A percentile compares a stretch with the other conserved stretches of the same genome.
Conservation (phyloP, 164 flowering plant species). For the Vitis riparia region DNA sequence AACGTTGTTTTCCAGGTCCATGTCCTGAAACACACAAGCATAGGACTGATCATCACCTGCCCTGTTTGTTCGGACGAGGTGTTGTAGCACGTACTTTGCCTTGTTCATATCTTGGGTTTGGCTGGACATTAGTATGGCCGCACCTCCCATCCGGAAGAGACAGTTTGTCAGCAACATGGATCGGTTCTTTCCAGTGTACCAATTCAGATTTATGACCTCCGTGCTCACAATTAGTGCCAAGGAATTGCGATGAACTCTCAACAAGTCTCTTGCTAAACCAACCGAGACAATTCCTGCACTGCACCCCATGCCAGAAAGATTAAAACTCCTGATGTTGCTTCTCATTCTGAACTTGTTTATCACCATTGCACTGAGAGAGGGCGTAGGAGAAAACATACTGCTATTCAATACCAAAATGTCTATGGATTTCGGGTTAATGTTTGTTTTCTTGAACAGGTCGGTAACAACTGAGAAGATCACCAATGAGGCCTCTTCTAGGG, state of each 20-base stretch:
- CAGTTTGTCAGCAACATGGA: conserved; percentile 43
- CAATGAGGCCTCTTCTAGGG: conserved; percentile 19
- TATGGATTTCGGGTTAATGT: conserved; percentile 22
- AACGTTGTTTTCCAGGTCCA: conserved; percentile 21
- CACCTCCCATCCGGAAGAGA: conserved; percentile 49
- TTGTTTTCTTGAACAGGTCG: conserved; percentile 21
- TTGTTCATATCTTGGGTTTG: conserved; percentile 17
- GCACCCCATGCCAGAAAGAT: conserved; percentile 50
- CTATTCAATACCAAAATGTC: conserved; percentile 25
- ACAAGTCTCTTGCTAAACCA: conserved; percentile 28
- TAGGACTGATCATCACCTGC: conserved; percentile 27
- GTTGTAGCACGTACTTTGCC: conserved; percentile 39
- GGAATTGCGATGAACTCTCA: conserved; percentile 24
- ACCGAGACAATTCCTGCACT: conserved; percentile 36
- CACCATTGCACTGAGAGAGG: conserved; percentile 31
- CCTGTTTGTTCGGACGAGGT: conserved; percentile 32
- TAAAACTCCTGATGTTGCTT: conserved; percentile 34
- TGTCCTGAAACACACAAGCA: conserved; percentile 26
- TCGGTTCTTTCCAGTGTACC: conserved; percentile 36
- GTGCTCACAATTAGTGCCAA: conserved; percentile 37
- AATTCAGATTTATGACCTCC: conserved; percentile 26
- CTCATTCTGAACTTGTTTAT: conserved; percentile 31
- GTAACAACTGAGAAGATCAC: conserved; percentile 20
- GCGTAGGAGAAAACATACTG: conserved; percentile 29
- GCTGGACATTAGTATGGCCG: conserved; percentile 38